Conservation (phyloP, 352 stramenopile species). For the Phytophthora citricola region DNA sequence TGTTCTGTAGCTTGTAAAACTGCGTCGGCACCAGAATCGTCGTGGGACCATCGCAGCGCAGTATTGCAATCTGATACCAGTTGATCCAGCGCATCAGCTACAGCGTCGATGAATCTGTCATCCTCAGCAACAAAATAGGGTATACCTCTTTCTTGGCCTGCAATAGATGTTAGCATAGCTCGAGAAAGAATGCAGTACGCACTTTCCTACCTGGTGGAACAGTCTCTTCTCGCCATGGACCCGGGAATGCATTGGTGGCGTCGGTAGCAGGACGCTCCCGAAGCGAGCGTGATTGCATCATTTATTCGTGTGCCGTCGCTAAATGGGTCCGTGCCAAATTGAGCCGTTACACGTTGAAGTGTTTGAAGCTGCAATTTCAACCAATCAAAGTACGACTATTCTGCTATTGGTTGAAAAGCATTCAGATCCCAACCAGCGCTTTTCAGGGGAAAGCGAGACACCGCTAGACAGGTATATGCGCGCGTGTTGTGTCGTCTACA, state of each 20-base stretch:
- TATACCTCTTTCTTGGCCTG: neutral
- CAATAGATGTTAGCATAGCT: constrained; percentile 1
- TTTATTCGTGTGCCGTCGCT: constrained; percentile 1
- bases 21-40: constrained; percentile 20
- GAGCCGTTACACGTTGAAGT: constrained; percentile 39
- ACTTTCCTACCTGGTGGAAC: constrained; percentile 5
- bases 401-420: constrained; percentile 31
- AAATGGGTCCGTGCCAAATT: constrained; percentile 15
- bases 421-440: constrained; percentile 39
- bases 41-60: constrained; percentile 27
- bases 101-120: constrained; percentile 41
- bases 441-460: constrained; percentile 25
- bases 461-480: neutral
- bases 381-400: constrained; percentile 10
- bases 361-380: constrained; percentile 4
- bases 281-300: constrained; percentile 12
- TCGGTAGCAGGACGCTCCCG: neutral
- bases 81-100: constrained; percentile 26
- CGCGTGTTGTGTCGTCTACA: constrained; percentile 1
- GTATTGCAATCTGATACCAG: constrained; percentile 25
- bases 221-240: neutral
- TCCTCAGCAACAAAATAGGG: constrained; percentile 41
- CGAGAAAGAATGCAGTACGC: neutral
- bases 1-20: constrained; percentile 27
- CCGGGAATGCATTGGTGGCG: neutral